Evolutionary conservation across 106 monocot genomes (phyloP).

Genomic region (Platanthera guangdongensis): DNA sequence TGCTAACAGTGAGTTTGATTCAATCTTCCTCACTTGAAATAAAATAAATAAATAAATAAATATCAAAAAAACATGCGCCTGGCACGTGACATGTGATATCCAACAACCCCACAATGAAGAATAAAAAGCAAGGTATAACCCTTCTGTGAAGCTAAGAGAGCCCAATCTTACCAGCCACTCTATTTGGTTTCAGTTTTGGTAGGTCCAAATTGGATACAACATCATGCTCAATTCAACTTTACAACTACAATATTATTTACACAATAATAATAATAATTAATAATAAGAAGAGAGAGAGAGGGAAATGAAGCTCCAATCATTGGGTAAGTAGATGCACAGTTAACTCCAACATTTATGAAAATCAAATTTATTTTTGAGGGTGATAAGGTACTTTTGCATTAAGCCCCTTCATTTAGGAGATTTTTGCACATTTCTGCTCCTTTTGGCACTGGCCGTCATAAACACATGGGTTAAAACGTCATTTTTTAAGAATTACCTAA

Average conservation of each 20-base stretch:
- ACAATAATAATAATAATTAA: too few species aligned
- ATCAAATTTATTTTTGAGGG: neutral
- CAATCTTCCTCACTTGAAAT: neutral
- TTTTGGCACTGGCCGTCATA: too few species aligned
- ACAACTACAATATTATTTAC: neutral
- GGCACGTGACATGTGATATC: neutral
- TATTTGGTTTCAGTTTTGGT: neutral
- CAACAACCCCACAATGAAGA: neutral
- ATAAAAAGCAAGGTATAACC: constrained; percentile 3
- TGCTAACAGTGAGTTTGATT: neutral
- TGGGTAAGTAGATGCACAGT: neutral
- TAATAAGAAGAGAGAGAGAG: neutral
- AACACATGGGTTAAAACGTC: too few species aligned
- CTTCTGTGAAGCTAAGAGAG: constrained; percentile 5
- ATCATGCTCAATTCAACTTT: neutral
- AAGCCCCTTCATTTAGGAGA: too few species aligned
- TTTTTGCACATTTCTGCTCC: too few species aligned
- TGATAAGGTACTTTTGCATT: too few species aligned
- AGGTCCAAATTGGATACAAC: neutral
- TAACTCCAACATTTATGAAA: neutral
- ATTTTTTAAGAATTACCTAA: too few species aligned
- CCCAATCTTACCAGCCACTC: neutral
- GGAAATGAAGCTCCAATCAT: neutral
- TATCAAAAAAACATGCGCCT: too few species aligned
- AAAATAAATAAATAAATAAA: too few species aligned